Percentiles rank a stretch among this genome's conserved stretches.
These are phyloP conservation scores for Blastocystis sp. DNA, from an alignment of 352 stramenopile species.

Conservation along the genomic window DNA sequence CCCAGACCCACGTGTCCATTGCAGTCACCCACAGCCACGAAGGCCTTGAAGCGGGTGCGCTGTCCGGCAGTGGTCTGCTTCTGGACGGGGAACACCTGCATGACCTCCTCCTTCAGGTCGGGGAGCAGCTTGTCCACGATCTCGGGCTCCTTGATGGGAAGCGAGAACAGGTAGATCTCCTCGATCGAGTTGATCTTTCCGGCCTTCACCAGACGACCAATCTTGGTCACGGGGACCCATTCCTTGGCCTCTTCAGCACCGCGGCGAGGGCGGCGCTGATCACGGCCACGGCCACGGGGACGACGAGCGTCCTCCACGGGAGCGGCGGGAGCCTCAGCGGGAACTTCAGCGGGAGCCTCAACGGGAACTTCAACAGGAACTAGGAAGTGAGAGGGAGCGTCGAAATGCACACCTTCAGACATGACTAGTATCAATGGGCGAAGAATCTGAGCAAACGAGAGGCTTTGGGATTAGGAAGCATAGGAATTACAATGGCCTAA, in stretches of 20 bases:
- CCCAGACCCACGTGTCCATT: constrained; percentile 96
- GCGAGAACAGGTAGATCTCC: constrained; percentile 98
- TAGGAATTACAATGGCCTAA: no score
- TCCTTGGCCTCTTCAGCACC: constrained; percentile 60
- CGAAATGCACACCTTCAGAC: background rate
- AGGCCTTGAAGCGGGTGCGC: constrained; percentile 98
- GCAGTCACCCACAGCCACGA: constrained; percentile 93
- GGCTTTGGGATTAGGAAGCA: no score
- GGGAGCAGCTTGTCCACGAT: constrained; percentile 84
- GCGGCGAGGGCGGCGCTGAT: background rate
- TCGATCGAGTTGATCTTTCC: constrained; percentile 96
- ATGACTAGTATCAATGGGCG: background rate
- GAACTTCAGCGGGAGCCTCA: background rate
- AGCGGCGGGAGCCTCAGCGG: background rate
- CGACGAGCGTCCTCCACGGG: constrained; percentile 9
- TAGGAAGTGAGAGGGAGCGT: background rate
- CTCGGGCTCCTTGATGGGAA: constrained; percentile 97
- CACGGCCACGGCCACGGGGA: constrained; percentile 36
- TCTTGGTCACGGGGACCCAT: constrained; percentile 98
- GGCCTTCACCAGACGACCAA: constrained; percentile 97
- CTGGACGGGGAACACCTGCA: constrained; percentile 99
- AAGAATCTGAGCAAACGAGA: constrained; percentile 3
- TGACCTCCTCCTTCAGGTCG: constrained; percentile 96
- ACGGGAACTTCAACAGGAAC: constrained; percentile 23
- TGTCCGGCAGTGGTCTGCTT: constrained; percentile 98